Conservation (phyloP, 148 eudicot species). For the Fagopyrum esculentum region DNA sequence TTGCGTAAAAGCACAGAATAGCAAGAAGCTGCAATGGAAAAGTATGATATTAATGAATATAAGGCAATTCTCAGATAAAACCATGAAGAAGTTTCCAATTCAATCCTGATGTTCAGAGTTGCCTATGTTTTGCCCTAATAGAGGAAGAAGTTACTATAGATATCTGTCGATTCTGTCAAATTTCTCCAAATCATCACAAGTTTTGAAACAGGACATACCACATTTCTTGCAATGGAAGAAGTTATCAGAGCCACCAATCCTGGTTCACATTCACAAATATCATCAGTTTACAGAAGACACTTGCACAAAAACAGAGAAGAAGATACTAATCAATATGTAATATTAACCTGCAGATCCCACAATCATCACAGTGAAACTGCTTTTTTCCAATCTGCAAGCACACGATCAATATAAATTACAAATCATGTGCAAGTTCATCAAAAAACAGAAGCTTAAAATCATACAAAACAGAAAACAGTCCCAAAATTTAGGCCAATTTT, state of each 20-base stretch:
- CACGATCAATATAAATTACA: not conserved
- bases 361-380: slow-evolving; percentile 91
- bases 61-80: not conserved
- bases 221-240: slow-evolving; percentile 95
- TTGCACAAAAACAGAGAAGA: slow-evolving; percentile 6
- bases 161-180: not conserved
- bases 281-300: not conserved
- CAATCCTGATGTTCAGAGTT: not conserved
- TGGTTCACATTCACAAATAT: slow-evolving; percentile 15
- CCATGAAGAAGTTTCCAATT: not conserved
- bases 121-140: not conserved
- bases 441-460: not conserved
- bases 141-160: not conserved
- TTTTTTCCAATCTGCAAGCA: slow-evolving; percentile 59
- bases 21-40: slow-evolving; percentile 59
- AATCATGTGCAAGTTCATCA: not conserved
- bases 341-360: slow-evolving; percentile 92
- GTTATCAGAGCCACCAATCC: slow-evolving; percentile 92
- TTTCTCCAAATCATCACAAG: not conserved
- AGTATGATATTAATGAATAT: not conserved
- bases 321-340: slow-evolving; percentile 1
- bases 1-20: slow-evolving; percentile 58
- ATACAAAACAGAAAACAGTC: not conserved
- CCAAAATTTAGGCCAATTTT: not conserved
- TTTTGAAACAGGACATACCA: slow-evolving; percentile 40